Conservation (phyloP, 176 grass and related monocot species). For the Dactylis glomerata region DNA sequence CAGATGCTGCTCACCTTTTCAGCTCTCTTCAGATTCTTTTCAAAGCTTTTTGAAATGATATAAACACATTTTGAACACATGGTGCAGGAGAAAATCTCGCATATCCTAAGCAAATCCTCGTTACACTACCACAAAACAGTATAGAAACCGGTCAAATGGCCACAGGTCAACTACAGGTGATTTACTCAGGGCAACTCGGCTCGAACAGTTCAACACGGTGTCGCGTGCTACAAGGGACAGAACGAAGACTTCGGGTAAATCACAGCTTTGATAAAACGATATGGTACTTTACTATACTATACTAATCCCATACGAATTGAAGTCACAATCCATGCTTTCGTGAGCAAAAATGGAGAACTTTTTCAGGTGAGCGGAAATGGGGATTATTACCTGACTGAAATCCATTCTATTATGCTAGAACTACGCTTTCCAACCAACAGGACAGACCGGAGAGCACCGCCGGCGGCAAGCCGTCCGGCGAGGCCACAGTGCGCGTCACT, state of each 20-base stretch:
- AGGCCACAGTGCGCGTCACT: too few relatives aligned
- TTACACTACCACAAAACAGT: background rate
- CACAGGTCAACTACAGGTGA: background rate
- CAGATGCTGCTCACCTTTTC: background rate
- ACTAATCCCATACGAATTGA: background rate
- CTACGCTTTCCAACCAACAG: too few relatives aligned
- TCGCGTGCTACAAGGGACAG: background rate
- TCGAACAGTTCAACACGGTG: conserved; percentile 15
- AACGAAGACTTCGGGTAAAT: background rate
- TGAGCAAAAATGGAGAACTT: background rate
- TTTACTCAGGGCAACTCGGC: background rate
- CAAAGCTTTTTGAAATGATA: background rate
- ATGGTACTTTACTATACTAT: background rate
- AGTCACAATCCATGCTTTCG: background rate
- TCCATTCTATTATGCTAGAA: background rate
- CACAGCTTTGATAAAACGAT: background rate
- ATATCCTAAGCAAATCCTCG: background rate
- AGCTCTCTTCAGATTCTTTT: background rate
- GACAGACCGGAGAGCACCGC: too few relatives aligned
- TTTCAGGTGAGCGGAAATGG: background rate
- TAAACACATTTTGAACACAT: background rate
- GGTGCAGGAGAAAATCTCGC: background rate
- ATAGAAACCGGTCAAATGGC: background rate
- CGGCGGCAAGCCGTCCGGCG: too few relatives aligned
- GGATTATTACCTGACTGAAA: background rate